These are phyloP conservation scores for Zoysia matrella DNA, from an alignment of 202 grass and related monocot species.

Conservation along the genomic window DNA sequence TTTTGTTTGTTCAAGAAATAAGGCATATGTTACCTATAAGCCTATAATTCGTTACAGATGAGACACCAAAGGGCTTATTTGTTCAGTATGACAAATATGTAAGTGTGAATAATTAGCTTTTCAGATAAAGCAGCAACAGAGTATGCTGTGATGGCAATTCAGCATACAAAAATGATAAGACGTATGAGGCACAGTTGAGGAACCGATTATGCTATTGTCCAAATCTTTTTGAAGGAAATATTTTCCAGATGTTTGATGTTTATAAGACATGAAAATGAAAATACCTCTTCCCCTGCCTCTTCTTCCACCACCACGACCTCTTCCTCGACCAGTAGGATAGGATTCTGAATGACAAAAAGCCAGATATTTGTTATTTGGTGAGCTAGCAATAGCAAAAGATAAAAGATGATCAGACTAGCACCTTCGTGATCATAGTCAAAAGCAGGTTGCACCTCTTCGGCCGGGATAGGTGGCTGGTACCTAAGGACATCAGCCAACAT, in stretches of 20 bases:
- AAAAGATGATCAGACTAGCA: constrained; percentile 12
- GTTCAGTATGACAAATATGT: background rate
- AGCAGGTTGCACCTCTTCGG: constrained; percentile 64
- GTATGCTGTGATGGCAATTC: background rate
- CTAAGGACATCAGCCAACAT: constrained; percentile 35
- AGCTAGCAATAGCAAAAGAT: background rate
- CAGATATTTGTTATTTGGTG: background rate
- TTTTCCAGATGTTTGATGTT: constrained; percentile 5
- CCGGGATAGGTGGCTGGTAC: constrained; percentile 81
- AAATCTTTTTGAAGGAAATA: background rate
- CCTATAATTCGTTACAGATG: background rate
- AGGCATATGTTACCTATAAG: background rate
- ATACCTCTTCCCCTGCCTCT: constrained; percentile 87
- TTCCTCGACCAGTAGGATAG: constrained; percentile 54
- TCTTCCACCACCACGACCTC: constrained; percentile 64
- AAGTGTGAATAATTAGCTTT: background rate
- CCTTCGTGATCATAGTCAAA: constrained; percentile 76
- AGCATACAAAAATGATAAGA: constrained; percentile 15
- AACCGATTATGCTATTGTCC: background rate
- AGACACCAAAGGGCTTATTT: background rate
- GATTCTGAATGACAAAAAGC: constrained; percentile 47
- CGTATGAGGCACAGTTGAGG: background rate
- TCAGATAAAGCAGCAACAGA: background rate
- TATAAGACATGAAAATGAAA: constrained; percentile 18
- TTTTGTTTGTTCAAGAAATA: background rate